A percentile compares a stretch with the other conserved stretches of the same genome.
Evolutionary conservation across 148 eudicot genomes (phyloP).

Genomic region (Arctostaphylos glauca): DNA sequence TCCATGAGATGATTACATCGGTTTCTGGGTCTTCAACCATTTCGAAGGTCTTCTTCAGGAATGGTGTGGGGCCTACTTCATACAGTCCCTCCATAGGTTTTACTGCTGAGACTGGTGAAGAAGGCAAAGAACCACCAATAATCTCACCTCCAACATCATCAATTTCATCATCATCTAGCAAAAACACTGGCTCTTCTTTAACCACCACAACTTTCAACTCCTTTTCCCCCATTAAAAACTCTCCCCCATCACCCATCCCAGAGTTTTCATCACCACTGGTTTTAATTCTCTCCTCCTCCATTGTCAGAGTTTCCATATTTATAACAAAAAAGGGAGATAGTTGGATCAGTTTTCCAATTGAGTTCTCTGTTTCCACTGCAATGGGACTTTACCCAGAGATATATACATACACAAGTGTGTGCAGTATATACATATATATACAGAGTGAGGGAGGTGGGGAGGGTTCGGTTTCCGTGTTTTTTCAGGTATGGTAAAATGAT

Average conservation of each 20-base stretch:
- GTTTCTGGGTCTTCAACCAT: constrained; percentile 67
- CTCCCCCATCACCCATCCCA: background rate
- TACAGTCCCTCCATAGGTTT: constrained; percentile 44
- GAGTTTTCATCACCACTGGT: background rate
- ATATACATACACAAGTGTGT: background rate
- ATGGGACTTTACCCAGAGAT: background rate
- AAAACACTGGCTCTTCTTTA: constrained; percentile 28
- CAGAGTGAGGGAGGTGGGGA: background rate
- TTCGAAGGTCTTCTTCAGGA: constrained; percentile 63
- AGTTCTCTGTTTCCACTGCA: background rate
- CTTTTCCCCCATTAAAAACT: background rate
- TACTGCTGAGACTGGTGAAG: too few species aligned
- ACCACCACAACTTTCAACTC: background rate
- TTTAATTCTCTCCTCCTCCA: background rate
- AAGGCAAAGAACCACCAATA: constrained; percentile 8
- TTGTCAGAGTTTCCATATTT: background rate
- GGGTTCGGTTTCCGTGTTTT: background rate
- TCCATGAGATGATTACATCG: constrained; percentile 62
- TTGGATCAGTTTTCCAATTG: background rate
- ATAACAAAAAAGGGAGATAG: background rate
- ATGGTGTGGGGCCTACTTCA: constrained; percentile 60
- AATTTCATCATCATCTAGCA: constrained; percentile 17
- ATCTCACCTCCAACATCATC: background rate
- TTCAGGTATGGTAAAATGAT: background rate
- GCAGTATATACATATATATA: too few species aligned